Evolutionary conservation across 2,329 filamentous ascomycete genomes (phyloP).

Genomic region (Parascedosporium putredinis): DNA sequence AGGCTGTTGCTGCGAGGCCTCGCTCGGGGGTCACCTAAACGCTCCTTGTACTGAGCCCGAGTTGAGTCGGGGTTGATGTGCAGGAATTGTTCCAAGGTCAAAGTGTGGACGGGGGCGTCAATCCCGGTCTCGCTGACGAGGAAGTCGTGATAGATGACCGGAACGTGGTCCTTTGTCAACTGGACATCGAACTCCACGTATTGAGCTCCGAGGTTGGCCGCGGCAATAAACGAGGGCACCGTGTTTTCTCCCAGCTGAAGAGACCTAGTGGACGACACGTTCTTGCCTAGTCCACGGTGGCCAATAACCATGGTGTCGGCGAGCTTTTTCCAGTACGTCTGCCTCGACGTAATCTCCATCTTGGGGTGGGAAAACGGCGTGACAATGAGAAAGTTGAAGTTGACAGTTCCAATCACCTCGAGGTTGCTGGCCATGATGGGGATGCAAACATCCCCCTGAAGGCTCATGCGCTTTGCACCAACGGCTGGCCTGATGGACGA

Average conservation of each 20-base stretch:
- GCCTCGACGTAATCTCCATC: constrained; percentile 80
- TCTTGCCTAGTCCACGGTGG: constrained; percentile 77
- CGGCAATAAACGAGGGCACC: constrained; percentile 88
- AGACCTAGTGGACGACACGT: constrained; percentile 70
- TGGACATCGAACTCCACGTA: constrained; percentile 81
- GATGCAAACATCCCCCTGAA: constrained; percentile 86
- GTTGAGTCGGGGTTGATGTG: constrained; percentile 58
- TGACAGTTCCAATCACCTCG: constrained; percentile 87
- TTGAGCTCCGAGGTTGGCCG: constrained; percentile 78
- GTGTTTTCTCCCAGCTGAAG: constrained; percentile 96
- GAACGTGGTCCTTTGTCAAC: constrained; percentile 95
- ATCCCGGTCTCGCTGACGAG: constrained; percentile 95
- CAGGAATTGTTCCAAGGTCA: constrained; percentile 91
- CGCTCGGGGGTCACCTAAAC: constrained; percentile 9
- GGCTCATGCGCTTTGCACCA: constrained; percentile 75
- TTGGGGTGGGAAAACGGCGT: constrained; percentile 91
- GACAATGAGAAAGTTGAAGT: constrained; percentile 94
- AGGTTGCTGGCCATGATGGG: constrained; percentile 78
- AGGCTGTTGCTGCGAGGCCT: constrained; percentile 26
- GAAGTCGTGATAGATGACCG: constrained; percentile 98
- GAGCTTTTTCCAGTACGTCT: constrained; percentile 95
- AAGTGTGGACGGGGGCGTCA: constrained; percentile 87
- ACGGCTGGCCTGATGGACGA: constrained; percentile 76
- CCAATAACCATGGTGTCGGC: constrained; percentile 75
- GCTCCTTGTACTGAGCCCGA: constrained; percentile 5